A percentile compares a stretch with the other conserved stretches of the same genome.
phyloP scores from a whole-genome alignment of 805 yeast species.

The Cyberlindnera saturnus region DNA sequence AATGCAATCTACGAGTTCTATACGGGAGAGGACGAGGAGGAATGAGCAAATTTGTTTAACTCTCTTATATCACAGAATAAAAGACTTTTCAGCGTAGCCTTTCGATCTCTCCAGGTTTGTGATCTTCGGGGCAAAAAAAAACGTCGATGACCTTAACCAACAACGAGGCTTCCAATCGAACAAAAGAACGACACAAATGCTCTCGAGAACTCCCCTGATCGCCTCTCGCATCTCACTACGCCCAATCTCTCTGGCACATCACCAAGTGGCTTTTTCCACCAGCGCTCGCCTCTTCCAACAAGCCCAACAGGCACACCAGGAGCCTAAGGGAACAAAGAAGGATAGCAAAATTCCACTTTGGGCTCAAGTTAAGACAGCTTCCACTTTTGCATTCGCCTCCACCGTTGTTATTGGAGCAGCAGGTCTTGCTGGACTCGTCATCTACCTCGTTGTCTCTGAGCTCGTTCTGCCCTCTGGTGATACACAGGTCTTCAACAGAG shows the following conservation, averaged over 20 bases:
- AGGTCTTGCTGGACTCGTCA: slow-evolving; percentile 59
- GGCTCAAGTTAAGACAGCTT: slow-evolving; percentile 44
- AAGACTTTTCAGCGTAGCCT: not conserved
- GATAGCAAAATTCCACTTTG: slow-evolving; percentile 34
- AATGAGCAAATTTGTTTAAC: not conserved
- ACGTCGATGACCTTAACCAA: too few species aligned
- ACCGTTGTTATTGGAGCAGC: slow-evolving; percentile 61
- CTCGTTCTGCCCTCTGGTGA: slow-evolving; percentile 87
- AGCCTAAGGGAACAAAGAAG: slow-evolving; percentile 2
- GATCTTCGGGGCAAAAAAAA: too few species aligned
- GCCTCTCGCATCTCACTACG: too few species aligned
- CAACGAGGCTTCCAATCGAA: too few species aligned
- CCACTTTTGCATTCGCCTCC: slow-evolving; percentile 58
- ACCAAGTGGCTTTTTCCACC: slow-evolving; percentile 2
- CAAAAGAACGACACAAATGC: too few species aligned
- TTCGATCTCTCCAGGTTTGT: too few species aligned
- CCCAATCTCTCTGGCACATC: too few species aligned
- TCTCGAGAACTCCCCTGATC: too few species aligned
- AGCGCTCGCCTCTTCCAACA: slow-evolving; percentile 1
- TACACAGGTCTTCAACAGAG: slow-evolving; percentile 83
- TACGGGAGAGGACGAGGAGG: slow-evolving; percentile 13
- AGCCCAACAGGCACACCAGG: not conserved
- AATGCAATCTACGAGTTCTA: slow-evolving; percentile 63
- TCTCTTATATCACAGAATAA: not conserved
- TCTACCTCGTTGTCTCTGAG: slow-evolving; percentile 74